Evolutionary conservation across 148 eudicot species (phyloP).

Genomic region (Pharnaceum exiguum): DNA sequence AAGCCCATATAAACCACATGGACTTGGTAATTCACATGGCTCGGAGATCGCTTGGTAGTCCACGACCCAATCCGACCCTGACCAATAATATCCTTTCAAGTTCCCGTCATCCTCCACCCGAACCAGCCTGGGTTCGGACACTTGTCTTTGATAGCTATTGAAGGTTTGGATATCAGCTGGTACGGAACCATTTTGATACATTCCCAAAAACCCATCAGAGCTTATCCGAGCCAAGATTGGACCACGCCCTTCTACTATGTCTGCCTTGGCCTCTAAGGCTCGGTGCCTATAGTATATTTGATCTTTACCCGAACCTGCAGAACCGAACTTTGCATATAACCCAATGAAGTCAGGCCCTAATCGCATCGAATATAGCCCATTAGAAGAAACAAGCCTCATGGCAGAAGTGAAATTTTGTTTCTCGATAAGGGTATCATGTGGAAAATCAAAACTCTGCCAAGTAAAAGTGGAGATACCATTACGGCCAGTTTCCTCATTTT

Average conservation of each 20-base stretch:
- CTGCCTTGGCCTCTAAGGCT: conserved; percentile 62
- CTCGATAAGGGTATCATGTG: conserved; percentile 74
- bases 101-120: conserved; percentile 75
- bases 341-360: conserved; percentile 69
- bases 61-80: conserved; percentile 59
- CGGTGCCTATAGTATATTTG: conserved; percentile 65
- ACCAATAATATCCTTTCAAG: conserved; percentile 79
- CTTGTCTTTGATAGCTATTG: conserved; percentile 51
- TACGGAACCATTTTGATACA: conserved; percentile 65
- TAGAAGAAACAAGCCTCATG: conserved; percentile 63
- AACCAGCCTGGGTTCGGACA: conserved; percentile 49
- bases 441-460: conserved; percentile 85
- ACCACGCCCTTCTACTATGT: conserved; percentile 44
- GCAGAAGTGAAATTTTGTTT: conserved; percentile 78
- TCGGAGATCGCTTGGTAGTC: conserved; percentile 77
- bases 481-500: not conserved
- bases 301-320: conserved; percentile 12
- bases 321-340: conserved; percentile 49
- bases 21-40: conserved; percentile 63
- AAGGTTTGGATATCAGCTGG: conserved; percentile 73
- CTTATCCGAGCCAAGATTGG: conserved; percentile 49
- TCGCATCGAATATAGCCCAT: conserved; percentile 65
- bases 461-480: conserved; percentile 3
- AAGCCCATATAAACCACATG: conserved; percentile 76
- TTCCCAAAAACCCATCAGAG: conserved; percentile 75